phyloP scores from a whole-genome alignment of 331 rosid genomes.

The Stylosanthes scabra region DNA sequence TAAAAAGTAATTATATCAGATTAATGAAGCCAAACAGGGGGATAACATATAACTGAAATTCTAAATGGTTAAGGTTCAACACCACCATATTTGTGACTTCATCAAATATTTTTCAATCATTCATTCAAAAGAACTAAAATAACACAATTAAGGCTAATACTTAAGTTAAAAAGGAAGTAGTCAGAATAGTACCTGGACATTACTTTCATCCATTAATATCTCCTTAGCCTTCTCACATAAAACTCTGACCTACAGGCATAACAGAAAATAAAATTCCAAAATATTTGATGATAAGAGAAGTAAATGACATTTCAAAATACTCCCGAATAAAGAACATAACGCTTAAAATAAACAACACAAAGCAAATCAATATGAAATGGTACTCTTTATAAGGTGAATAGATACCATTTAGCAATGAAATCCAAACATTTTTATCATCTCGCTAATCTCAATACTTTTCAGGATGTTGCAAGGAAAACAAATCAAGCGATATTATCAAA shows the following conservation, averaged over 20 bases:
- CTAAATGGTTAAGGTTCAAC: constrained; percentile 7
- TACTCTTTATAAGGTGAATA: constrained; percentile 14
- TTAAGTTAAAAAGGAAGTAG: constrained; percentile 21
- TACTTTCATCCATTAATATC: constrained; percentile 85
- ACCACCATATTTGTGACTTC: background rate
- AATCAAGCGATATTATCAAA: background rate
- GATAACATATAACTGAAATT: constrained; percentile 3
- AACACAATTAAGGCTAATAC: background rate
- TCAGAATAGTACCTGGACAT: constrained; percentile 79
- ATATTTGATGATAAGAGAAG: background rate
- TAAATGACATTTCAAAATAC: constrained; percentile 19
- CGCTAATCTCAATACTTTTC: constrained; percentile 3
- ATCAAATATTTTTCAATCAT: too few relatives aligned
- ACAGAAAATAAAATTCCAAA: constrained; percentile 33
- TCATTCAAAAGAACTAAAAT: too few relatives aligned
- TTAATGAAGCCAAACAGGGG: constrained; percentile 2
- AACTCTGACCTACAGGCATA: constrained; percentile 68
- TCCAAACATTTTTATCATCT: constrained; percentile 21
- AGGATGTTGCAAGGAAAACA: constrained; percentile 1
- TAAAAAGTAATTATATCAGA: constrained; percentile 5
- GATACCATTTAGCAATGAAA: constrained; percentile 15
- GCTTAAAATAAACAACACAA: constrained; percentile 27
- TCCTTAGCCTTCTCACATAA: constrained; percentile 96
- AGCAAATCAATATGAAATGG: constrained; percentile 33
- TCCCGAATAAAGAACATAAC: background rate